These are phyloP conservation scores for Mycena crocata DNA, from an alignment of 768 basidiomycete species.

Conservation along the genomic window DNA sequence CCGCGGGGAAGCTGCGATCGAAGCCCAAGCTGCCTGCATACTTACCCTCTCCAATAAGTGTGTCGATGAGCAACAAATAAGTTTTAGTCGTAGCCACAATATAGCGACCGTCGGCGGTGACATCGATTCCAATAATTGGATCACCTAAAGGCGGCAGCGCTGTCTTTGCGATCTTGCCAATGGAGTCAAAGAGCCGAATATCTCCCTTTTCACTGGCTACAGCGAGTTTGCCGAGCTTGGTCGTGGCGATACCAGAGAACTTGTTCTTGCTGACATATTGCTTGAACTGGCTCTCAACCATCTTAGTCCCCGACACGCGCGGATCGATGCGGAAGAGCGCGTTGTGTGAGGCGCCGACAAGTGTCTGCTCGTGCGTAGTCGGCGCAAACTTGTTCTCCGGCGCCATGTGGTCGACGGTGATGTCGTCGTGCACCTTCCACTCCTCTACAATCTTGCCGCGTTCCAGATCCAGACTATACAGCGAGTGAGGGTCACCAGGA, in stretches of 20 bases:
- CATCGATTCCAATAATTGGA: slow-evolving; percentile 94
- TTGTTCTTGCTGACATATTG: slow-evolving; percentile 96
- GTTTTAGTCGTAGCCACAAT: slow-evolving; percentile 96
- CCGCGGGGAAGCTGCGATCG: slow-evolving; percentile 95
- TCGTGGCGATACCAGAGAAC: slow-evolving; percentile 94
- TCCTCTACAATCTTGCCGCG: slow-evolving; percentile 97
- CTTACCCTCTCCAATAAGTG: slow-evolving; percentile 90
- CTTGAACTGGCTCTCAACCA: slow-evolving; percentile 95
- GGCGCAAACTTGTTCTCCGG: slow-evolving; percentile 96
- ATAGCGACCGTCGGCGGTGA: slow-evolving; percentile 93
- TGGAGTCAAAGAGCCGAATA: slow-evolving; percentile 92
- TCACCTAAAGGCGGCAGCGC: slow-evolving; percentile 95
- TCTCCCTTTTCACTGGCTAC: slow-evolving; percentile 98
- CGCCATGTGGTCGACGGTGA: slow-evolving; percentile 89
- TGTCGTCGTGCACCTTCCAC: slow-evolving; percentile 95
- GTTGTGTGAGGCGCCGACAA: slow-evolving; percentile 94
- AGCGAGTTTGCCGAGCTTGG: slow-evolving; percentile 86
- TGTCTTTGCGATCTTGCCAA: slow-evolving; percentile 99
- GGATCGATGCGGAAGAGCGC: slow-evolving; percentile 98
- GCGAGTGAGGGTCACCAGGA: slow-evolving; percentile 79
- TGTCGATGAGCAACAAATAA: slow-evolving; percentile 94
- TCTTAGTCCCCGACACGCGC: slow-evolving; percentile 89
- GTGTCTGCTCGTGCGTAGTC: slow-evolving; percentile 90
- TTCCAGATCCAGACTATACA: slow-evolving; percentile 94
- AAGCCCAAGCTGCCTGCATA: slow-evolving; percentile 89